Conservation (phyloP, 1,284 basidiomycete genomes). For the Mycena sp. region DNA sequence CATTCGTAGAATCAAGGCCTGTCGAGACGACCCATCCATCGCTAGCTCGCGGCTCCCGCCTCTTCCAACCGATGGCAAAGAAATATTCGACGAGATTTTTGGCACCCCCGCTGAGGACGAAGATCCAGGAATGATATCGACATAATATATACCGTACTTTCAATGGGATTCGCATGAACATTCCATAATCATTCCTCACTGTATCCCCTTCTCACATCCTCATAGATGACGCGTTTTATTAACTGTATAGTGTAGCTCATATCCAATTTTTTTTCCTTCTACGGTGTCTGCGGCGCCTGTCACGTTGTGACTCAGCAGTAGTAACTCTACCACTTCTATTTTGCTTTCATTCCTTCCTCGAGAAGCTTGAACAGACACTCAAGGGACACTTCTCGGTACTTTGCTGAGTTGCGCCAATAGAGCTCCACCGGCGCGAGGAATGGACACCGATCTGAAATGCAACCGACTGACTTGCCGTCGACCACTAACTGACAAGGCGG, state of each 20-base stretch:
- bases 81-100: conserved; percentile 82
- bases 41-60: conserved; percentile 64
- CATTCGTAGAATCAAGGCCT: conserved; percentile 68
- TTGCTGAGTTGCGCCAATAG: no score
- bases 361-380: no score
- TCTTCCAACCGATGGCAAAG: conserved; percentile 73
- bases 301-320: no score
- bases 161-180: conserved; percentile 13
- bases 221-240: background rate
- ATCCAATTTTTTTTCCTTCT: background rate
- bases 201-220: background rate
- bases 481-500: conserved; percentile 75
- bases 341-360: no score
- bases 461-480: conserved; percentile 78
- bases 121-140: conserved; percentile 76
- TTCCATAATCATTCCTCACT: conserved; percentile 19
- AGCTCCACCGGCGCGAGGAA: no score
- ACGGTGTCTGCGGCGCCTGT: no score
- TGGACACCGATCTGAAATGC: conserved; percentile 74
- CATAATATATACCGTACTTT: conserved; percentile 21
- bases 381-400: no score
- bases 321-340: no score
- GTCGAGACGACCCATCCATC: conserved; percentile 64
- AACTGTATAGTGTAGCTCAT: conserved; percentile 24
- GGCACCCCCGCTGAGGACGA: conserved; percentile 59